These are phyloP conservation scores for Alternaria angustiovoidea DNA, from an alignment of 2,329 filamentous ascomycete species.

Conservation along the genomic window DNA sequence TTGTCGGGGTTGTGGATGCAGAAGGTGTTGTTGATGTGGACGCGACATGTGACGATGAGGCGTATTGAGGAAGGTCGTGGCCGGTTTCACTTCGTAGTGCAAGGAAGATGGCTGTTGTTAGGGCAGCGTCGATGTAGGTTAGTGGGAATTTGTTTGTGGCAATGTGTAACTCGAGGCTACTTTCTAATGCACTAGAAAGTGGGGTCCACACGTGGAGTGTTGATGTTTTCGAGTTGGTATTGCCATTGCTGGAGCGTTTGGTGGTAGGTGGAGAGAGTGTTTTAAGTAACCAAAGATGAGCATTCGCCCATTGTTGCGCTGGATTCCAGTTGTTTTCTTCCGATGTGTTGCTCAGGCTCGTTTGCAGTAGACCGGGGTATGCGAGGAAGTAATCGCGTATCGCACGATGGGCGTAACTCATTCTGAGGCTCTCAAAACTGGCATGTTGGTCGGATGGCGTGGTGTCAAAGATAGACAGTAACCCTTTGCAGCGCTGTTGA, in stretches of 20 bases:
- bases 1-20: background rate
- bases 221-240: background rate
- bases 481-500: conserved; percentile 27
- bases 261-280: conserved; percentile 13
- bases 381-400: conserved; percentile 34
- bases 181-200: conserved; percentile 29
- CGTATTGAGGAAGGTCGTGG: conserved; percentile 20
- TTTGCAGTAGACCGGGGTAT: conserved; percentile 16
- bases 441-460: conserved; percentile 14
- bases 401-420: conserved; percentile 38
- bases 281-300: conserved; percentile 35
- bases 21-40: background rate
- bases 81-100: conserved; percentile 16
- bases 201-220: conserved; percentile 27
- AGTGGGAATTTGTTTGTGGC: conserved; percentile 27
- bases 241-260: background rate
- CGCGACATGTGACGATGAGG: background rate
- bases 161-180: conserved; percentile 26
- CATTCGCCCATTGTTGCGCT: conserved; percentile 35
- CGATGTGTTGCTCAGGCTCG: conserved; percentile 8
- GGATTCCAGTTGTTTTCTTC: conserved; percentile 19
- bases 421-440: conserved; percentile 23
- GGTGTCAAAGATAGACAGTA: conserved; percentile 36
- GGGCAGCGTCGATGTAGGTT: conserved; percentile 32
- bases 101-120: conserved; percentile 23